These are phyloP conservation scores for Fusarium cyanostomum DNA, from an alignment of 2,329 filamentous ascomycete species.

Conservation along the genomic window DNA sequence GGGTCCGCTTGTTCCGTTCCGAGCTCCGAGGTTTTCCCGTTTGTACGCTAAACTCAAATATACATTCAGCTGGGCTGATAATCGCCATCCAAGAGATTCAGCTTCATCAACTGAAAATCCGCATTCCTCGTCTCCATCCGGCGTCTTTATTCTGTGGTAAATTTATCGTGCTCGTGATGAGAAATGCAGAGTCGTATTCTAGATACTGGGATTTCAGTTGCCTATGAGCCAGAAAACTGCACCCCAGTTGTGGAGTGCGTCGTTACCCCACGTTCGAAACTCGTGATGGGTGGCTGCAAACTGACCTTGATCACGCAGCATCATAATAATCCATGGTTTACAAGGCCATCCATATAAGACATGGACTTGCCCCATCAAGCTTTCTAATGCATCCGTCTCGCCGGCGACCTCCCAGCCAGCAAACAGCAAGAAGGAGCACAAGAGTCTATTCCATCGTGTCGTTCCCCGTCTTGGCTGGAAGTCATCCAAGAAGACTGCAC, in stretches of 20 bases:
- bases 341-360: conserved; percentile 26
- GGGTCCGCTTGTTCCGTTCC: no score
- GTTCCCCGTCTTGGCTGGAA: background rate
- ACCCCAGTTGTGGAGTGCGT: conserved; percentile 10
- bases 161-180: no score
- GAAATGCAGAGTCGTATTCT: background rate
- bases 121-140: no score
- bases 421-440: background rate
- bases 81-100: no score
- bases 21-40: no score
- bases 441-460: background rate
- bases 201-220: conserved; percentile 4
- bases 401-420: background rate
- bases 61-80: no score
- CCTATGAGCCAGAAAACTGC: background rate
- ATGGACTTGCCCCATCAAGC: background rate
- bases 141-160: no score
- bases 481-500: background rate
- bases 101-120: background rate
- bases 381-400: background rate
- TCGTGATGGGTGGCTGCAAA: background rate
- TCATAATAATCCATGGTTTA: conserved; percentile 20
- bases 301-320: background rate
- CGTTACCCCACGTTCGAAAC: no score
- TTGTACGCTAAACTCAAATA: no score